Evolutionary conservation across 441 rosid genomes (phyloP).

Genomic region (Theobroma grandiflorum): DNA sequence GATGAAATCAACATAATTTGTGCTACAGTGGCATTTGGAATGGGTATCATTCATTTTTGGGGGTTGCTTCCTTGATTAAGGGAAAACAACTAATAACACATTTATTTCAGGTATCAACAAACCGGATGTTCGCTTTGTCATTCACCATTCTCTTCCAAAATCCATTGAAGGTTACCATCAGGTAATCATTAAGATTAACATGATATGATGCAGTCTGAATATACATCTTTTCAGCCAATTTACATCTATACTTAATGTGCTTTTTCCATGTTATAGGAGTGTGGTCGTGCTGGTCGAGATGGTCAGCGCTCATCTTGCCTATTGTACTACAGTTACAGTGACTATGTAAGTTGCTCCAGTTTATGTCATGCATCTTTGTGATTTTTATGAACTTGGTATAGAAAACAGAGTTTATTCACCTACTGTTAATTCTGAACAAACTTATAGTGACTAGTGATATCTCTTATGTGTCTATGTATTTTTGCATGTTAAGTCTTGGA

Average conservation of each 20-base stretch:
- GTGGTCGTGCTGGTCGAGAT: conserved; percentile 99
- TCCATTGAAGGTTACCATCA: conserved; percentile 99
- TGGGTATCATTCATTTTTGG: conserved; percentile 67
- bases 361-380: conserved; percentile 23
- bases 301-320: conserved; percentile 93
- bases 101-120: conserved; percentile 85
- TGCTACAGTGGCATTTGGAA: conserved; percentile 99
- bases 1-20: conserved; percentile 96
- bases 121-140: conserved; percentile 97
- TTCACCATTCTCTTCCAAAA: conserved; percentile 97
- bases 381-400: conserved; percentile 11
- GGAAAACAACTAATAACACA: conserved; percentile 32
- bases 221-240: background rate
- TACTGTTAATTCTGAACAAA: background rate
- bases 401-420: background rate
- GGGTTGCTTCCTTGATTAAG: conserved; percentile 28
- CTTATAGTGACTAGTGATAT: background rate
- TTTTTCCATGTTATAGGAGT: conserved; percentile 63
- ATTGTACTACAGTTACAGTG: conserved; percentile 88
- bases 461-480: background rate
- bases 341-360: conserved; percentile 71
- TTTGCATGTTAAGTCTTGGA: conserved; percentile 6
- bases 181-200: conserved; percentile 48
- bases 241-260: conserved; percentile 21
- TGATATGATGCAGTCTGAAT: conserved; percentile 7